A percentile compares a stretch with the other conserved stretches of the same genome.
phyloP scores from a whole-genome alignment of 2,329 filamentous ascomycete genomes.

The Lecanosticta acicola region DNA sequence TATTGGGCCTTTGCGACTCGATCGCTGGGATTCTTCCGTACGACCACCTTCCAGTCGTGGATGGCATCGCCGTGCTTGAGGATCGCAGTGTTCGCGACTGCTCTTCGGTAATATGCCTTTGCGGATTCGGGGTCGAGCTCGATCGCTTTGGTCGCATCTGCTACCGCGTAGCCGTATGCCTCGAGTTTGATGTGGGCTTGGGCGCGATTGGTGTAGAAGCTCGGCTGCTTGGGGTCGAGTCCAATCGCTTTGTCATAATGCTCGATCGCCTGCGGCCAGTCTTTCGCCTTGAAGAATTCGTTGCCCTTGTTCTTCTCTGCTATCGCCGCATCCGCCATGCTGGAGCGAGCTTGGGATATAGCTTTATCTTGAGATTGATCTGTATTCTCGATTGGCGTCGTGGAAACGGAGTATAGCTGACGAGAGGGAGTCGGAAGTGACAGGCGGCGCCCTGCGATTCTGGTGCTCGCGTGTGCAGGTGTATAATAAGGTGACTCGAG shows the following conservation, averaged over 20 bases:
- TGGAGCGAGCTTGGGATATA: conserved; percentile 7
- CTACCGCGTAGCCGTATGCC: conserved; percentile 85
- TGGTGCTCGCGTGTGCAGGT: no score
- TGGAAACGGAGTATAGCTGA: no score
- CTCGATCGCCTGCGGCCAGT: conserved; percentile 77
- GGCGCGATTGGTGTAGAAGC: conserved; percentile 90
- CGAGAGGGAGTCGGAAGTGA: no score
- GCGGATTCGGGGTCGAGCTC: conserved; percentile 81
- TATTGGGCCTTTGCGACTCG: conserved; percentile 87
- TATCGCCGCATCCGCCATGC: conserved; percentile 48
- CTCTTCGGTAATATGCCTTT: conserved; percentile 95
- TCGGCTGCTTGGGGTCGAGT: conserved; percentile 72
- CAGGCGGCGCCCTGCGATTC: no score
- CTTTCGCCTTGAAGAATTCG: conserved; percentile 79
- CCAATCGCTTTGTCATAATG: conserved; percentile 72
- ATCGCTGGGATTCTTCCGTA: conserved; percentile 79
- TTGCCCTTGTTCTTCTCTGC: conserved; percentile 92
- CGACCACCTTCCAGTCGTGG: conserved; percentile 85
- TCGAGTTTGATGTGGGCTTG: conserved; percentile 96
- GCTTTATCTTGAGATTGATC: no score
- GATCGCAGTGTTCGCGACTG: conserved; percentile 85
- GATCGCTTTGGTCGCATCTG: conserved; percentile 84
- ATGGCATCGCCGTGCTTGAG: conserved; percentile 82
- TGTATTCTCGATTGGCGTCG: no score
- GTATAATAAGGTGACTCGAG: no score